Evolutionary conservation across 139 green algal species (phyloP).

Genomic region (Tetradesmus lagerheimii): DNA sequence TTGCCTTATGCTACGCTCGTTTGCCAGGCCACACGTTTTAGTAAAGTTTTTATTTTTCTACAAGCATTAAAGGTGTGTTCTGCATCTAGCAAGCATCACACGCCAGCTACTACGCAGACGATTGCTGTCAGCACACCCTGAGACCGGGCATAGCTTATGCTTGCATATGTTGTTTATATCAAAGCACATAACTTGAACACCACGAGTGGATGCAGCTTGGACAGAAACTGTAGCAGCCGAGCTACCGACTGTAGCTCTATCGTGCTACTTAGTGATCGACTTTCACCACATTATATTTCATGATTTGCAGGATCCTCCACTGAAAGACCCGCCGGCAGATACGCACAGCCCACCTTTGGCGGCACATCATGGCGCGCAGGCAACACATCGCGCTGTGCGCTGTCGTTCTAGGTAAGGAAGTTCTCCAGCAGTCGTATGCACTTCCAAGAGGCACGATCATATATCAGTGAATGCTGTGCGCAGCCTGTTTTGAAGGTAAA

Average conservation of each 20-base stretch:
- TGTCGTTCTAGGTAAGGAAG: background rate
- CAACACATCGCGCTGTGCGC: background rate
- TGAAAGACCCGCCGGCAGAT: background rate
- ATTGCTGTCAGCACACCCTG: background rate
- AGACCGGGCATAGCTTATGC: background rate
- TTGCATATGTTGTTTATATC: too few relatives aligned
- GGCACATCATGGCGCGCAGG: background rate
- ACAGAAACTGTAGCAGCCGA: background rate
- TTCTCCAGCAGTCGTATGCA: too few relatives aligned
- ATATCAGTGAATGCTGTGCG: too few relatives aligned
- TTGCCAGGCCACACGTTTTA: too few relatives aligned
- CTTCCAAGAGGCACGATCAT: too few relatives aligned
- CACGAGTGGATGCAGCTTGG: background rate
- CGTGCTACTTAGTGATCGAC: background rate
- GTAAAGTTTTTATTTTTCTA: too few relatives aligned
- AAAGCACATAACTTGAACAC: too few relatives aligned
- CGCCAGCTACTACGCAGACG: background rate
- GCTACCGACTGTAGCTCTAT: background rate
- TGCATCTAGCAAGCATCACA: background rate
- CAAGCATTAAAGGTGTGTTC: background rate
- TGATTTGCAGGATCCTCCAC: background rate
- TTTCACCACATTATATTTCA: background rate
- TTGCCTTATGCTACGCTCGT: background rate
- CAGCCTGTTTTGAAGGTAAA: background rate
- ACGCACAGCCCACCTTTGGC: background rate